A percentile compares a stretch with the other conserved stretches of the same genome.
Evolutionary conservation across 768 basidiomycete species (phyloP).

Genomic region (Trametes punicea): DNA sequence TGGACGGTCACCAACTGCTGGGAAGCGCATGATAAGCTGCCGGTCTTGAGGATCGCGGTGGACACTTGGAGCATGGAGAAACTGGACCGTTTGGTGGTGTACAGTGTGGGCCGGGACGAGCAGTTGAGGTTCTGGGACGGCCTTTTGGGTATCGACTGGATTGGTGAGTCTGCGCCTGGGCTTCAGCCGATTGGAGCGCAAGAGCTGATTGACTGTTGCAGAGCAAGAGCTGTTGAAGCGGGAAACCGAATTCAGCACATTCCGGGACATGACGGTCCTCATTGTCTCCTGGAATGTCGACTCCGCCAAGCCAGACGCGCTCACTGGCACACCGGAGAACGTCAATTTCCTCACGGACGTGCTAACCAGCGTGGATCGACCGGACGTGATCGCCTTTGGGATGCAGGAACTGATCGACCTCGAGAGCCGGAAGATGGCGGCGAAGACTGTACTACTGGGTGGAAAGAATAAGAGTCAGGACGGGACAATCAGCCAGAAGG

Average conservation of each 20-base stretch:
- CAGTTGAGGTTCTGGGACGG: conserved; percentile 86
- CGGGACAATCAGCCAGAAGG: conserved; percentile 68
- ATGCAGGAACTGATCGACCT: conserved; percentile 97
- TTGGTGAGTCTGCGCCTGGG: conserved; percentile 53
- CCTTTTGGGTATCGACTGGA: conserved; percentile 76
- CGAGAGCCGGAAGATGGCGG: conserved; percentile 88
- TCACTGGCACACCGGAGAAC: conserved; percentile 67
- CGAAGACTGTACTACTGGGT: conserved; percentile 85
- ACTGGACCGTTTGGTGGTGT: conserved; percentile 63
- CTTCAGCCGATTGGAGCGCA: background rate
- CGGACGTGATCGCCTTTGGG: conserved; percentile 91
- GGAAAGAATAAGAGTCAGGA: conserved; percentile 64
- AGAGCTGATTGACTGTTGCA: conserved; percentile 29
- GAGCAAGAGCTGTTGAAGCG: conserved; percentile 74
- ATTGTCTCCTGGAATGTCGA: conserved; percentile 93
- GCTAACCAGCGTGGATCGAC: conserved; percentile 64
- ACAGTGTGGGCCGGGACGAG: conserved; percentile 74
- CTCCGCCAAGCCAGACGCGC: conserved; percentile 75
- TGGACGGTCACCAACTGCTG: conserved; percentile 89
- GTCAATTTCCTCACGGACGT: conserved; percentile 76
- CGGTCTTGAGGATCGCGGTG: conserved; percentile 61
- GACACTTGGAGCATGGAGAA: conserved; percentile 76
- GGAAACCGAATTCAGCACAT: conserved; percentile 75
- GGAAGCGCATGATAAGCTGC: conserved; percentile 71
- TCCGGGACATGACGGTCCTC: conserved; percentile 73